These are phyloP conservation scores for Xenoacremonium recifei DNA, from an alignment of 2,329 filamentous ascomycete genomes.

Conservation along the genomic window DNA sequence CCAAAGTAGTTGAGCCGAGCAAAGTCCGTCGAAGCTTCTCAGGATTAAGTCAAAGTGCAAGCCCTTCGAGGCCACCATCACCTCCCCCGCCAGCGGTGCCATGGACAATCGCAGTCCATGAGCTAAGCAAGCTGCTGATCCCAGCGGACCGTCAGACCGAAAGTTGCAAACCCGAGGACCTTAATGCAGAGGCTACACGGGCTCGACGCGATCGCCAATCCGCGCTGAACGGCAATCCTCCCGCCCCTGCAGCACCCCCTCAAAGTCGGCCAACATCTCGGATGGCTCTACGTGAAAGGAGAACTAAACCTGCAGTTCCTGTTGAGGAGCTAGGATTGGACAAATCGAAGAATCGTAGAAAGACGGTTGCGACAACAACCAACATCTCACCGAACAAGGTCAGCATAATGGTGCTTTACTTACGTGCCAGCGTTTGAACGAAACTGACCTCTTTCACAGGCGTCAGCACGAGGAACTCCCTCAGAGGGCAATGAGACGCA, in stretches of 20 bases:
- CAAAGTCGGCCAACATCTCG: constrained; percentile 50
- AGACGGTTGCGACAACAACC: constrained; percentile 55
- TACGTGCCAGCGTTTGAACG: too few relatives aligned
- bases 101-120: constrained; percentile 81
- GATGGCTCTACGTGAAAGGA: constrained; percentile 74
- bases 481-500: constrained; percentile 24
- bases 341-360: constrained; percentile 50
- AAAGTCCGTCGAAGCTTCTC: constrained; percentile 65
- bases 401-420: constrained; percentile 1
- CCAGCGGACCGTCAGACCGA: constrained; percentile 71
- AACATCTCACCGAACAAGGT: constrained; percentile 29
- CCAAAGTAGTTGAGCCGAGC: constrained; percentile 70
- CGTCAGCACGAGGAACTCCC: constrained; percentile 31
- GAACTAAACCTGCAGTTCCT: constrained; percentile 54
- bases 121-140: constrained; percentile 79
- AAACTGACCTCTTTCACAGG: constrained; percentile 23
- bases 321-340: constrained; percentile 42
- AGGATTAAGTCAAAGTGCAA: constrained; percentile 42
- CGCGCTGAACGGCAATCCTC: constrained; percentile 34
- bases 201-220: constrained; percentile 64
- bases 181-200: constrained; percentile 67
- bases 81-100: constrained; percentile 78
- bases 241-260: constrained; percentile 26
- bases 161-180: constrained; percentile 76
- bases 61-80: constrained; percentile 47